These are phyloP conservation scores for Phytophthora sp. DNA, from an alignment of 352 stramenopile genomes.

Conservation along the genomic window DNA sequence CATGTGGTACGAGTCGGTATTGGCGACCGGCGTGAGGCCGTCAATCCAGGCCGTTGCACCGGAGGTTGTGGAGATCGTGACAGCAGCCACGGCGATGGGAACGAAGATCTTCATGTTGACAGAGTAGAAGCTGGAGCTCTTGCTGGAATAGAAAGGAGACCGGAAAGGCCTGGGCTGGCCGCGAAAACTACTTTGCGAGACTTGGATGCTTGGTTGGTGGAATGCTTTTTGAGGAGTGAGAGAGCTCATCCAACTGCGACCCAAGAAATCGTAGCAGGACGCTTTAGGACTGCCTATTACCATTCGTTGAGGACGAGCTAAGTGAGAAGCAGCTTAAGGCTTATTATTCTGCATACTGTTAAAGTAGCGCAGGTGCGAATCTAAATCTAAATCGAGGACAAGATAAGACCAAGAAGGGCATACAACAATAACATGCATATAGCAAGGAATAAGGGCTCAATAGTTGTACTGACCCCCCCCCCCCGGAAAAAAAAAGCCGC, in stretches of 20 bases:
- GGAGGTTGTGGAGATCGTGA: constrained; percentile 1
- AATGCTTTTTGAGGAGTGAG: constrained; percentile 7
- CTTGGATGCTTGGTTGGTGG: background rate
- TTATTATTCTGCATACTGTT: too few relatives aligned
- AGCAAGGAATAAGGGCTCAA: too few relatives aligned
- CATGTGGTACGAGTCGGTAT: constrained; percentile 36
- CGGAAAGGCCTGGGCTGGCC: background rate
- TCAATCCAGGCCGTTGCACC: constrained; percentile 1
- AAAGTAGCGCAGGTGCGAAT: too few relatives aligned
- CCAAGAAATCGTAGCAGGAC: too few relatives aligned
- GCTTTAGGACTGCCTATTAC: too few relatives aligned
- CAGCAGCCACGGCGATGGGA: constrained; percentile 8
- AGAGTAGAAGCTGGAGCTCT: too few relatives aligned
- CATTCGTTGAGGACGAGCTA: constrained; percentile 11
- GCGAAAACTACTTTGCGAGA: background rate
- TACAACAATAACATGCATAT: too few relatives aligned
- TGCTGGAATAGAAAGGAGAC: background rate
- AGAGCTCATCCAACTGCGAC: background rate
- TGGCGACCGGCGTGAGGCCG: constrained; percentile 6
- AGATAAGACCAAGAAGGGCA: too few relatives aligned
- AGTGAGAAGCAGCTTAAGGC: too few relatives aligned
- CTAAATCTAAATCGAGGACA: too few relatives aligned
- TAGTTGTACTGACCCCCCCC: too few relatives aligned
- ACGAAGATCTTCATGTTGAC: constrained; percentile 34
- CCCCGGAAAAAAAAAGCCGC: too few relatives aligned